Conservation (phyloP, 352 stramenopile genomes). For the Phytophthora pistaciae region DNA sequence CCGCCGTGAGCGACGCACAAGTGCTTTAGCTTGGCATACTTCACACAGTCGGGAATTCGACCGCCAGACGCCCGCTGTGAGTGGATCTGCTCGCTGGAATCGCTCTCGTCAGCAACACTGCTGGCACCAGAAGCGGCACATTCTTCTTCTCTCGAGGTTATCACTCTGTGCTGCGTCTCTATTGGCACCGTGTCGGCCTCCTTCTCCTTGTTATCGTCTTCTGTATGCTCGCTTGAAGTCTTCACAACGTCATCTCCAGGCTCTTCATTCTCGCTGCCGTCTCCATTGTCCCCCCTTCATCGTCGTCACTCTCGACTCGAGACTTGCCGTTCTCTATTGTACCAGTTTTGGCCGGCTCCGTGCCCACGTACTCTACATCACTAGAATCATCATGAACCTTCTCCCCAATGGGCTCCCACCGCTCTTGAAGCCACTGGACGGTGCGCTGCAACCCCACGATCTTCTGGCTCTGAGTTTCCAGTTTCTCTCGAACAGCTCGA, state of each 20-base stretch:
- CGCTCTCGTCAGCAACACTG: neutral
- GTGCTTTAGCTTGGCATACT: neutral
- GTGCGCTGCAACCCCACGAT: conserved; percentile 15
- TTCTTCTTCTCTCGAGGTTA: neutral
- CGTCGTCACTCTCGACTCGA: neutral
- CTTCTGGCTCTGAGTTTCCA: conserved; percentile 4
- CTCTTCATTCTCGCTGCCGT: neutral
- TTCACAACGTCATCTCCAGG: neutral
- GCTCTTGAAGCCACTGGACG: conserved; percentile 8
- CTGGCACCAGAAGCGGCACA: neutral
- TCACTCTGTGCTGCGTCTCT: neutral
- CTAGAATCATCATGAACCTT: neutral
- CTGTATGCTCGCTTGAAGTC: neutral
- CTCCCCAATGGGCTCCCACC: neutral
- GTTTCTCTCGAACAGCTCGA: conserved; percentile 6
- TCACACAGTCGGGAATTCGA: neutral
- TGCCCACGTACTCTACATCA: neutral
- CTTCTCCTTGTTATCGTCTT: neutral
- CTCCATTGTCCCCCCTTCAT: neutral
- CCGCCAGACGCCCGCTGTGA: neutral
- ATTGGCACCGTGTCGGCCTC: neutral
- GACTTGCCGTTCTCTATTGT: neutral
- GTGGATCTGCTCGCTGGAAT: neutral
- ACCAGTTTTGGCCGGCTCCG: neutral
- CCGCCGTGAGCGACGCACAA: conserved; percentile 10